Base-by-base conservation (phyloP, 805 yeast genomes). In the Komagataella populi region DNA sequence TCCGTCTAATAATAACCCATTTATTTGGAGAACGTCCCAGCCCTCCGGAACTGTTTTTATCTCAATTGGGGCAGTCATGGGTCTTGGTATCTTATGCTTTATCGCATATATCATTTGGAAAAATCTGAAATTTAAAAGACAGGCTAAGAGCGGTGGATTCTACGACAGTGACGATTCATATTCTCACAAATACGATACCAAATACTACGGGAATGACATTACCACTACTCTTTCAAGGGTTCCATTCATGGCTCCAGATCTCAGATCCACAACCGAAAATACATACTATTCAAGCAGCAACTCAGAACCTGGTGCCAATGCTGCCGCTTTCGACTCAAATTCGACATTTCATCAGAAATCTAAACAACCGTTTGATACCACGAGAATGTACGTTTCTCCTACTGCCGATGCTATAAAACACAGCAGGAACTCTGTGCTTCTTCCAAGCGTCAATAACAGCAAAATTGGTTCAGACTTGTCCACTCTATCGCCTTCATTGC, bases 41-140 rank as follows among this genome's bases (percentile, higher is more conserved):
- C 87, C 89, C 1, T 73, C 77, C 48, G 96, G 96, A 1, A 84
- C 93, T 1, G 89, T 88, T 2, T 87, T 87, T 66, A 87, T 88
- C 50, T 84, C 86, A 0, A 84, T 87, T 46, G 96, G 95, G 1
- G 70, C 83, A 8, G 71, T 82, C 44, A 78, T 82, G 4, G 86
- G 82, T 0, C 80, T 78, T 44, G 67, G 84, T 3, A 64, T 81
- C 18, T 55, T 82, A 3, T 72, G 54, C 4, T 48, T 51, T n/a
- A n/a, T 51, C 6, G 50, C 48, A 8, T 51, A 51, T 24, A 39
- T 48, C 6, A 30, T 24, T 24, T 49, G 48, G 48, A 24, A 48
- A 45, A 45, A n/a, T n/a, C 8, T 22, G 22, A 18, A 22, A 14
- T 45, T 23, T 3, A 45, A 45, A 18, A 45, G 39, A 30, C 39